Evolutionary conservation across 345 rosid genomes (phyloP), one percentile per base, ranked within the genome.

Genomic region (Murraya paniculata): DNA sequence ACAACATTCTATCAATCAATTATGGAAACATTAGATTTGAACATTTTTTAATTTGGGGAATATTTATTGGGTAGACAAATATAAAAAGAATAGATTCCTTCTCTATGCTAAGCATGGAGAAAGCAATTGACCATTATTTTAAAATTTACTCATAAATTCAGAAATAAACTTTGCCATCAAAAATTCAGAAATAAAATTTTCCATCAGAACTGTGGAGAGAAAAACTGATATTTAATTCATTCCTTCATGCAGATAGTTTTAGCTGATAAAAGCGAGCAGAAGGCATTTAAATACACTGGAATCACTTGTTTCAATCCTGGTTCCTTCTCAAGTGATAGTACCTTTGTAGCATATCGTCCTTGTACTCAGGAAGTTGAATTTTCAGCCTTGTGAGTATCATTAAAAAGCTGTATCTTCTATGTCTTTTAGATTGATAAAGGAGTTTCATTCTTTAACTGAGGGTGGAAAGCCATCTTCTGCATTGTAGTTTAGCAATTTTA

Each of bases 231-330:
- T 69, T 73, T 72, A 56, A 55, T 80, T 70, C 33, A 31, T 81
- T 57, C 55, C 70, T 74, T 78, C 19, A 30, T 66, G 66, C 97
- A 95, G 98, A 92, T 92, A 72, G 89, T 95, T 78, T 79, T 93
- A 81, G 94, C 91, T 11, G 98, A 95, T 86, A 87, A 68, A 79
- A 89, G 98, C 72, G 92, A 89, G 84, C 97, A 91, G 86, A 92
- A 89, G 86, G 95, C 88, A 30, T 91, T 90, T 89, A 86, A 88
- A 72, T 90, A 84, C 85, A 85, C 91, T 0, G 97, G 93, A 81
- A 90, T 87, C 56, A 94, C 97, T 61, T 96, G 98, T 82, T 92
- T 94, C 77, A 94, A 96, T 87, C 97, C 97, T 27, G 98, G 95
- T 68, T 91, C 98, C 48, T 96, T 94, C 84, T 84, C 97, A 70